Percentiles rank a stretch among this genome's conserved stretches.
These are phyloP conservation scores for Neurospora sp. DNA, from an alignment of 495 filamentous ascomycete genomes.

Conservation along the genomic window DNA sequence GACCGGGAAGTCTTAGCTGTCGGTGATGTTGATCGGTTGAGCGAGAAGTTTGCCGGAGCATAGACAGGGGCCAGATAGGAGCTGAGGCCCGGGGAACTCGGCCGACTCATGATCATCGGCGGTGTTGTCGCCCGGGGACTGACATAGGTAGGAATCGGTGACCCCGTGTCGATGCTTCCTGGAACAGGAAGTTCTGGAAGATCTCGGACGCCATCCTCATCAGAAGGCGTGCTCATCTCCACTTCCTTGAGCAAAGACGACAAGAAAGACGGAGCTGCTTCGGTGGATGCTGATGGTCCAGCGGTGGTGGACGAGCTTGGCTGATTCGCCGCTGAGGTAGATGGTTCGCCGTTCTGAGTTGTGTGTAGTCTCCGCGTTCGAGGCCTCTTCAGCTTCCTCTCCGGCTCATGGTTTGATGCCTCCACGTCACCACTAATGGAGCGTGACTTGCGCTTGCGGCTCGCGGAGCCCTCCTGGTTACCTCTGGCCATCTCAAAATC, in stretches of 20 bases:
- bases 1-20: slow-evolving; percentile 24
- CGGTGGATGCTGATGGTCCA: slow-evolving; percentile 12
- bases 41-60: slow-evolving; percentile 50
- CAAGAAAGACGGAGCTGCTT: slow-evolving; percentile 55
- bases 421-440: slow-evolving; percentile 55
- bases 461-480: slow-evolving; percentile 43
- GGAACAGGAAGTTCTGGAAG: slow-evolving; percentile 54
- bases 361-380: slow-evolving; percentile 45
- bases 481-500: slow-evolving; percentile 69
- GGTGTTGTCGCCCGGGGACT: slow-evolving; percentile 66
- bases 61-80: slow-evolving; percentile 53
- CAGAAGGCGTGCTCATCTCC: slow-evolving; percentile 51
- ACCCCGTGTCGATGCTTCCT: slow-evolving; percentile 27
- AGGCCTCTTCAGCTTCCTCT: slow-evolving; percentile 76
- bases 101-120: slow-evolving; percentile 51
- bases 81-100: slow-evolving; percentile 59
- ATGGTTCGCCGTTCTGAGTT: slow-evolving; percentile 25
- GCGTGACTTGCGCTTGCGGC: slow-evolving; percentile 67
- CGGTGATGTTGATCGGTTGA: slow-evolving; percentile 29
- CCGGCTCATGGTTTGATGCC: slow-evolving; percentile 48
- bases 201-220: slow-evolving; percentile 44
- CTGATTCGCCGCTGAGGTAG: slow-evolving; percentile 16
- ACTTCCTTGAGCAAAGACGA: slow-evolving; percentile 81
- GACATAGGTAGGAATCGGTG: slow-evolving; percentile 54
- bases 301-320: slow-evolving; percentile 9